Percentiles rank a stretch among this genome's conserved stretches.
phyloP scores from a whole-genome alignment of 768 basidiomycete genomes.

The Dentipellis fragilis region DNA sequence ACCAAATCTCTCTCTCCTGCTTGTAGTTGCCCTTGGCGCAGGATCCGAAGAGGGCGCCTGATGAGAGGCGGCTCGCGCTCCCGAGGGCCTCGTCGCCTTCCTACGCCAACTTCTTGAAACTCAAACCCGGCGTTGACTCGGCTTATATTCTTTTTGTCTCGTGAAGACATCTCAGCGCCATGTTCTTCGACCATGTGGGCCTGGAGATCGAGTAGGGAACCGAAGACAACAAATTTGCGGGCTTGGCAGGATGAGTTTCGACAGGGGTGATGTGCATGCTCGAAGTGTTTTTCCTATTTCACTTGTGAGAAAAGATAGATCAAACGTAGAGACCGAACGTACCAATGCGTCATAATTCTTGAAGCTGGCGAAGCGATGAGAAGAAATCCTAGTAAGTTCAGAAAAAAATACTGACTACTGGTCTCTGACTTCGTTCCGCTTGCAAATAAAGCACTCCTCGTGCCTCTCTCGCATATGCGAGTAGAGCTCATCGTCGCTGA shows the following conservation, averaged over 20 bases:
- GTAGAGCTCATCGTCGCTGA: conserved; percentile 88
- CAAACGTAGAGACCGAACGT: conserved; percentile 10
- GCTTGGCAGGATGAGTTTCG: conserved; percentile 61
- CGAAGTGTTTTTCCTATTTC: conserved; percentile 65
- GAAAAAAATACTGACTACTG: conserved; percentile 60
- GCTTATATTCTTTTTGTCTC: conserved; percentile 58
- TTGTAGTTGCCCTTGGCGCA: conserved; percentile 22
- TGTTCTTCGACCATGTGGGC: conserved; percentile 87
- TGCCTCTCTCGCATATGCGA: conserved; percentile 88
- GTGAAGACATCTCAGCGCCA: conserved; percentile 59
- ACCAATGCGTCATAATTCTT: conserved; percentile 70
- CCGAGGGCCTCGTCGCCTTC: conserved; percentile 38
- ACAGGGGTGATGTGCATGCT: conserved; percentile 70
- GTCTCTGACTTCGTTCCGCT: conserved; percentile 65
- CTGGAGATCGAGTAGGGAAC: conserved; percentile 76
- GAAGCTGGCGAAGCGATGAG: conserved; percentile 40
- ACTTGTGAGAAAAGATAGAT: neutral
- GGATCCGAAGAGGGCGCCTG: conserved; percentile 13
- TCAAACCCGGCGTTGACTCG: conserved; percentile 58
- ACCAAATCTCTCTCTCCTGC: conserved; percentile 56
- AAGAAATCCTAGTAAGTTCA: conserved; percentile 1
- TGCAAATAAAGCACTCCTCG: conserved; percentile 96
- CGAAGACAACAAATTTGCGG: conserved; percentile 93
- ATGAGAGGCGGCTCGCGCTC: conserved; percentile 38
- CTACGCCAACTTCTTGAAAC: conserved; percentile 52